Conservation (phyloP, 176 grass and related monocot genomes). For the Juncus effusus region DNA sequence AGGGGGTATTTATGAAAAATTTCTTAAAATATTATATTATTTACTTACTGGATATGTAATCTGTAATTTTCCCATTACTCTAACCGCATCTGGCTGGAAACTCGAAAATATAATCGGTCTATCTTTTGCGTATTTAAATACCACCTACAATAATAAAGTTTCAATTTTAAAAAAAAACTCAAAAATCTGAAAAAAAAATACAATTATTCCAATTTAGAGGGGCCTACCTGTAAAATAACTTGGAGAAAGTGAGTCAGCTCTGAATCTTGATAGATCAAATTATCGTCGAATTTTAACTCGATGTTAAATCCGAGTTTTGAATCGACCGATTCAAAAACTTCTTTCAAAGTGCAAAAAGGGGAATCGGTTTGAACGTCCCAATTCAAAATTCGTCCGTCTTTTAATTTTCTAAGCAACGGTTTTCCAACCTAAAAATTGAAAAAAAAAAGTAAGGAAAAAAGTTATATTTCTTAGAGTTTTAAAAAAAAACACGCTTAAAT, state of each 20-base stretch:
- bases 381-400: conserved; percentile 57
- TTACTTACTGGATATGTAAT: conserved; percentile 66
- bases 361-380: conserved; percentile 82
- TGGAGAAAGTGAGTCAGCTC: conserved; percentile 52
- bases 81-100: conserved; percentile 83
- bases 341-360: conserved; percentile 62
- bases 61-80: conserved; percentile 59
- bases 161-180: neutral
- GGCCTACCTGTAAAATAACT: conserved; percentile 43
- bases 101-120: conserved; percentile 82
- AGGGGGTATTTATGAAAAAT: no score
- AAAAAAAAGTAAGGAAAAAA: neutral
- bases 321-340: conserved; percentile 70
- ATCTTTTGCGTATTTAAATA: conserved; percentile 48
- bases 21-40: neutral
- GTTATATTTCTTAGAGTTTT: neutral
- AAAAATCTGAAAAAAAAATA: neutral
- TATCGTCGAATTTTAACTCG: conserved; percentile 82
- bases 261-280: conserved; percentile 52
- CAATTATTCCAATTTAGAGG: neutral
- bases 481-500: no score
- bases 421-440: conserved; percentile 52
- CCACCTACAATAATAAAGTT: conserved; percentile 40
- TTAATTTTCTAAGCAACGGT: conserved; percentile 53
- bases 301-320: conserved; percentile 73